These are phyloP conservation scores for Corylus heterophylla DNA, from an alignment of 306 rosid species.

Conservation along the genomic window DNA sequence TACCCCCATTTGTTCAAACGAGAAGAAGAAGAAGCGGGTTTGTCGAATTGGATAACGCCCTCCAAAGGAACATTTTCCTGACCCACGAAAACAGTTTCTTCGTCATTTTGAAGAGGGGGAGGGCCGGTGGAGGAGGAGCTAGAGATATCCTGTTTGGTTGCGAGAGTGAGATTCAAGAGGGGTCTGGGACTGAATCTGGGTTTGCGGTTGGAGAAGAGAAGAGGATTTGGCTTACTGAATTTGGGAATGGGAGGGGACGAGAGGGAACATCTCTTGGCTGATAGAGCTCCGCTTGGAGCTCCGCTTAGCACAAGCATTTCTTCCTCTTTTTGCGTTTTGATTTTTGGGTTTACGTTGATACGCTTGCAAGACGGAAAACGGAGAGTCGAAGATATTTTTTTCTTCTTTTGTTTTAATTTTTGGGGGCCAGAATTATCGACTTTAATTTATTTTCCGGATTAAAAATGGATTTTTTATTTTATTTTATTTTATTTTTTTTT, in stretches of 20 bases:
- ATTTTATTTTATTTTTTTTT: too few species aligned
- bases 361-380: too few species aligned
- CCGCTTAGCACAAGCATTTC: constrained; percentile 59
- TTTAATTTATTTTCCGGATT: not conserved
- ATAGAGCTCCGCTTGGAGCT: constrained; percentile 52
- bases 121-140: constrained; percentile 18
- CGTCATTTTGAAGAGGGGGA: constrained; percentile 43
- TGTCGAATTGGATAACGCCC: constrained; percentile 93
- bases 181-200: constrained; percentile 40
- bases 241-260: constrained; percentile 34
- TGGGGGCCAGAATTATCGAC: not conserved
- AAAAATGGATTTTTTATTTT: not conserved
- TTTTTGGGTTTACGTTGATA: too few species aligned
- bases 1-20: constrained; percentile 91
- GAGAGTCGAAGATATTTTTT: too few species aligned
- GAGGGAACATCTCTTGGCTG: constrained; percentile 43
- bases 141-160: constrained; percentile 40
- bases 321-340: not conserved
- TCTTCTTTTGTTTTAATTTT: too few species aligned
- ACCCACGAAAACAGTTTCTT: constrained; percentile 56
- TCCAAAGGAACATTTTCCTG: constrained; percentile 76
- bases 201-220: constrained; percentile 36
- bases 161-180: constrained; percentile 42
- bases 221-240: constrained; percentile 49
- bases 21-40: constrained; percentile 56